phyloP scores from a whole-genome alignment of 139 green algal species.

The Volvox africanus region DNA sequence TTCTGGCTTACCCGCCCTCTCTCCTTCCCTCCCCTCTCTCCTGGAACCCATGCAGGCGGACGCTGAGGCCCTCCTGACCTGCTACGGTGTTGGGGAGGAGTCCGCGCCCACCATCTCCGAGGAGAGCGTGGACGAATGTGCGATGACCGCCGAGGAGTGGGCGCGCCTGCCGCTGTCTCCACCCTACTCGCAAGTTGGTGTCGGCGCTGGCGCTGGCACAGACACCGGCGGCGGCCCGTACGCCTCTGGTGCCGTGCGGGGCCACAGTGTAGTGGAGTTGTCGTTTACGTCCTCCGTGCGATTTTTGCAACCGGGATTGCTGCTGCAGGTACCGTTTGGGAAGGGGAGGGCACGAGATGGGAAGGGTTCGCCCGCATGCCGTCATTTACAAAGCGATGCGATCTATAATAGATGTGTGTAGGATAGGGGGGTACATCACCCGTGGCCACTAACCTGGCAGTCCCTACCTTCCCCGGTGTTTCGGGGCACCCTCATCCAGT shows the following conservation, averaged over 20 bases:
- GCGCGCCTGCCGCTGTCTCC: not conserved
- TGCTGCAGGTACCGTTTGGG: conserved; percentile 72
- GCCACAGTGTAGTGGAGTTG: conserved; percentile 84
- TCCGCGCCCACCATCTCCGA: not conserved
- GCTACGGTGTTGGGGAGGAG: conserved; percentile 66
- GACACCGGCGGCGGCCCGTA: not conserved
- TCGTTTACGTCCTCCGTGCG: conserved; percentile 80
- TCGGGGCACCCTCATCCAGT: too few species aligned
- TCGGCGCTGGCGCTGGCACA: not conserved
- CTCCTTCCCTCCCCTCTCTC: not conserved
- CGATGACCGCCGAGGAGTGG: not conserved
- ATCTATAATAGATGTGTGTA: too few species aligned
- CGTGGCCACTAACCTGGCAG: too few species aligned
- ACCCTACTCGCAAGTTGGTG: not conserved
- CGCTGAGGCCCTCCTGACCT: conserved; percentile 78
- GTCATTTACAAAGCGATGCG: too few species aligned
- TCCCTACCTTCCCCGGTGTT: too few species aligned
- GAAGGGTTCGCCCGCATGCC: too few species aligned
- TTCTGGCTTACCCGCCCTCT: not conserved
- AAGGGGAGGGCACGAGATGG: too few species aligned
- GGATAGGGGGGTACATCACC: too few species aligned
- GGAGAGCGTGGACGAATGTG: not conserved
- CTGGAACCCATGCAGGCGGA: conserved; percentile 71
- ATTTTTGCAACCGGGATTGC: conserved; percentile 87
- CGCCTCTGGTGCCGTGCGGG: conserved; percentile 40